Evolutionary conservation across 225 moss, liverwort and hornwort species (phyloP).

Genomic region (Rhytidiadelphus loreus): DNA sequence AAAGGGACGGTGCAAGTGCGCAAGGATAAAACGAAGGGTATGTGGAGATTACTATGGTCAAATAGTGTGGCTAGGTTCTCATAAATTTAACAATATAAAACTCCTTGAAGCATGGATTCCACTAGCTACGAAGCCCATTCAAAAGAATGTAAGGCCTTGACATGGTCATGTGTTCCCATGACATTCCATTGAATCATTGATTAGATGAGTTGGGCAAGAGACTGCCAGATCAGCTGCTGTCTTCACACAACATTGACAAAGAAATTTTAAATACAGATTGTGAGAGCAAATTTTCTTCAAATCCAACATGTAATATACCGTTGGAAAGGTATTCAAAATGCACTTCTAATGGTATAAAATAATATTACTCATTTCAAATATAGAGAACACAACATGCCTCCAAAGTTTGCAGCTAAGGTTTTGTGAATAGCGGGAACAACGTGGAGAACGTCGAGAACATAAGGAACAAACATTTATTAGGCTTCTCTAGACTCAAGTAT

Average conservation of each 20-base stretch:
- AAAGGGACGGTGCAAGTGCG: too few relatives aligned
- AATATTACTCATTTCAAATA: not conserved
- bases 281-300: not conserved
- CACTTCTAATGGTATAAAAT: not conserved
- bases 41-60: too few relatives aligned
- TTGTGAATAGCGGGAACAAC: not conserved
- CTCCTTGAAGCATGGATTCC: not conserved
- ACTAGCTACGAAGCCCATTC: not conserved
- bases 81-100: not conserved
- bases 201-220: not conserved
- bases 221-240: not conserved
- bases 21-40: too few relatives aligned
- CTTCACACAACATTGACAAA: not conserved
- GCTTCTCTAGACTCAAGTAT: not conserved
- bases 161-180: not conserved
- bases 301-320: not conserved
- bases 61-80: not conserved
- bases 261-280: not conserved
- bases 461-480: not conserved
- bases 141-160: not conserved
- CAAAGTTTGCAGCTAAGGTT: not conserved
- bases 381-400: not conserved
- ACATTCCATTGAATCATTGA: not conserved
- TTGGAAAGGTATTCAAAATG: not conserved
- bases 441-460: not conserved